phyloP scores from a whole-genome alignment of 768 basidiomycete genomes.

The Leucogyrophana mollusca region DNA sequence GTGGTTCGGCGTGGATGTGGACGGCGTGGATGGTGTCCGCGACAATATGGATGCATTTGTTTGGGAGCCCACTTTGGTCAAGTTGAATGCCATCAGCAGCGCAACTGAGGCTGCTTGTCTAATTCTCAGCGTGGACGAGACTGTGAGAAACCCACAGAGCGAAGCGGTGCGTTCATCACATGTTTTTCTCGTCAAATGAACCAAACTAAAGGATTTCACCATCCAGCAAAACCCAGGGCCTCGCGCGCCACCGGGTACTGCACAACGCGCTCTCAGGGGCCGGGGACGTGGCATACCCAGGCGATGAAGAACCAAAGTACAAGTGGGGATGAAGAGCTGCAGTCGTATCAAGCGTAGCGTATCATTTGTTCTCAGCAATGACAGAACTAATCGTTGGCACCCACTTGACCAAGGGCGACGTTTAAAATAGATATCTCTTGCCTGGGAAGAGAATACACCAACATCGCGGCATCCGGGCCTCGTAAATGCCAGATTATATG shows the following conservation, averaged over 20 bases:
- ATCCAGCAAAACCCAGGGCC: slow-evolving; percentile 79
- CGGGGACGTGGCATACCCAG: slow-evolving; percentile 82
- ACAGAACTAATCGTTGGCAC: slow-evolving; percentile 5
- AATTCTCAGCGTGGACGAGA: slow-evolving; percentile 96
- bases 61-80: slow-evolving; percentile 97
- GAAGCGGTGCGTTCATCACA: slow-evolving; percentile 67
- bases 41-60: slow-evolving; percentile 98
- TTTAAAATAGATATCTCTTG: background rate
- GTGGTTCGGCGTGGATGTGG: slow-evolving; percentile 96
- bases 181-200: slow-evolving; percentile 15
- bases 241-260: slow-evolving; percentile 86
- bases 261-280: slow-evolving; percentile 81
- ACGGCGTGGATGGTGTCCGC: slow-evolving; percentile 82
- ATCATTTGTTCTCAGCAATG: slow-evolving; percentile 18
- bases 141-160: slow-evolving; percentile 92
- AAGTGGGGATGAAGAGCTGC: slow-evolving; percentile 5
- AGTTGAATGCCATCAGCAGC: slow-evolving; percentile 92
- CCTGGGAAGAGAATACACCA: background rate
- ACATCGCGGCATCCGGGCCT: slow-evolving; percentile 23
- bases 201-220: background rate
- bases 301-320: slow-evolving; percentile 40
- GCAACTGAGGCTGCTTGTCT: slow-evolving; percentile 96
- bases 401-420: background rate
- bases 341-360: slow-evolving; percentile 14
- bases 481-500: background rate